Evolutionary conservation across 768 basidiomycete genomes (phyloP).

Genomic region (Boletus coccyginus): DNA sequence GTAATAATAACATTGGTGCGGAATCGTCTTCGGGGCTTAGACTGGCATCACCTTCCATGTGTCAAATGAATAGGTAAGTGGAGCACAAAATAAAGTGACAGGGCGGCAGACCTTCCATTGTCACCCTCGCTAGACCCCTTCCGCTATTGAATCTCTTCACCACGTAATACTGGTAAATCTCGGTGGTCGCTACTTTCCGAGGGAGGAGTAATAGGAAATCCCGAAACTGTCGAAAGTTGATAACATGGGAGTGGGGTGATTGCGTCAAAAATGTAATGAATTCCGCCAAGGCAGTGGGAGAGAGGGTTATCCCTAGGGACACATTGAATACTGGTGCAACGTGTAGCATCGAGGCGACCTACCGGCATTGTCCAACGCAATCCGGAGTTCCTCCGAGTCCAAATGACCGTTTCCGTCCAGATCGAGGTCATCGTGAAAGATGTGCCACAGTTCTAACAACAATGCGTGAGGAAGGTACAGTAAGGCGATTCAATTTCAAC

Average conservation of each 20-base stretch:
- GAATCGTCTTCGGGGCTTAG: slow-evolving; percentile 75
- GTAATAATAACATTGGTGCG: slow-evolving; percentile 30
- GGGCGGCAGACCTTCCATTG: slow-evolving; percentile 74
- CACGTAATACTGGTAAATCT: slow-evolving; percentile 85
- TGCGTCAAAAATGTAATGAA: slow-evolving; percentile 78
- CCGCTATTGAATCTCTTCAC: slow-evolving; percentile 69
- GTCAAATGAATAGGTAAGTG: slow-evolving; percentile 23
- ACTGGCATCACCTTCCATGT: slow-evolving; percentile 65
- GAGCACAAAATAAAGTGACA: slow-evolving; percentile 14
- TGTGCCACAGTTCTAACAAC: slow-evolving; percentile 76
- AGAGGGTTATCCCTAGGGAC: slow-evolving; percentile 64
- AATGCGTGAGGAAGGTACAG: slow-evolving; percentile 15
- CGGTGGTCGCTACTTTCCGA: slow-evolving; percentile 71
- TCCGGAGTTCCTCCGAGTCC: slow-evolving; percentile 58
- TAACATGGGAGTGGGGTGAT: slow-evolving; percentile 62
- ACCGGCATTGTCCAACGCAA: slow-evolving; percentile 76
- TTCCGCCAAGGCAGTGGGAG: slow-evolving; percentile 67
- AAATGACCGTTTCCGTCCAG: slow-evolving; percentile 84
- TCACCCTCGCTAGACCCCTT: slow-evolving; percentile 74
- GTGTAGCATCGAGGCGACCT: slow-evolving; percentile 21
- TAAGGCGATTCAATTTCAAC: slow-evolving; percentile 9
- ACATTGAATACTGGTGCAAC: slow-evolving; percentile 16
- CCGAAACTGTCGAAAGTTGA: slow-evolving; percentile 84
- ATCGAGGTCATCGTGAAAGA: slow-evolving; percentile 90
- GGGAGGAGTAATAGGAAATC: slow-evolving; percentile 88